phyloP scores from a whole-genome alignment of 2,329 filamentous ascomycete species.

The Apiospora malaysiana region DNA sequence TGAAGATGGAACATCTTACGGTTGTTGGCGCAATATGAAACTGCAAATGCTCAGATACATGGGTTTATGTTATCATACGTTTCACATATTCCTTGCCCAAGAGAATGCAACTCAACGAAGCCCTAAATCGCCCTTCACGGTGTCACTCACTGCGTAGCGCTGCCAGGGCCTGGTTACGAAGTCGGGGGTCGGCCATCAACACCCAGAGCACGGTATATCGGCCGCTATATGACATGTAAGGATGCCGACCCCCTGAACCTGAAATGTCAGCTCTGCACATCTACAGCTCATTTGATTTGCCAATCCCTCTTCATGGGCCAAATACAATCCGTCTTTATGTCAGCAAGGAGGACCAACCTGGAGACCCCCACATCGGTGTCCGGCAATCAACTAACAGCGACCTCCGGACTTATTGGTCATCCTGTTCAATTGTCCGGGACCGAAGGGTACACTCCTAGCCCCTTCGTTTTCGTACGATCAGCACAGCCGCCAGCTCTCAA shows the following conservation, averaged over 20 bases:
- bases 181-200: not conserved
- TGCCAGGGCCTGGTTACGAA: not conserved
- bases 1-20: not conserved
- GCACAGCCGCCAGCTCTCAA: not conserved
- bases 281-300: not conserved
- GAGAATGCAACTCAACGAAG: not conserved
- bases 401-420: conserved; percentile 3
- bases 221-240: not conserved
- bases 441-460: not conserved
- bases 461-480: not conserved
- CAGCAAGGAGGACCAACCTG: not conserved
- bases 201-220: not conserved
- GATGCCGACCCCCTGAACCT: not conserved
- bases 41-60: not conserved
- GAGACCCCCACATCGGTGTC: conserved; percentile 13
- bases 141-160: not conserved
- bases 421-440: not conserved
- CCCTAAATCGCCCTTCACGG: not conserved
- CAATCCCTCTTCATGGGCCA: not conserved
- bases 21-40: not conserved
- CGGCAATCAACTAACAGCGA: conserved; percentile 10
- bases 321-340: not conserved
- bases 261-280: not conserved
- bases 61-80: not conserved
- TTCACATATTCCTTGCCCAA: not conserved